Evolutionary conservation across 129 eudicot species (phyloP).

Genomic region (Chrysanthemum lavandulifolium): DNA sequence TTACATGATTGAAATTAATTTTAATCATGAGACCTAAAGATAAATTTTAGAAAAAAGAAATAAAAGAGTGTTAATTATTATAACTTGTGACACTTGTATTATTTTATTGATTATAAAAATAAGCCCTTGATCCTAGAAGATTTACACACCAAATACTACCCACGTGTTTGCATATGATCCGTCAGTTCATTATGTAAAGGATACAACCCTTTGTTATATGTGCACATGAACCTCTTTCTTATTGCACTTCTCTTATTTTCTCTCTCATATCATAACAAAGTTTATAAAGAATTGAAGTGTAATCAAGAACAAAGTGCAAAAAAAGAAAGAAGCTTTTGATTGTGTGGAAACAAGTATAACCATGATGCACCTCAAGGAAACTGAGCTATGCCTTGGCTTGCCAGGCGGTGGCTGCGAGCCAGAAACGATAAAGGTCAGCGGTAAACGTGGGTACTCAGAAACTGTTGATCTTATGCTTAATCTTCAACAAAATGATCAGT

Average conservation of each 20-base stretch:
- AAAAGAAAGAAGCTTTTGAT: not conserved
- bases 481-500: constrained; percentile 51
- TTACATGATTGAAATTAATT: constrained; percentile 6
- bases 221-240: constrained; percentile 49
- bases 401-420: constrained; percentile 46
- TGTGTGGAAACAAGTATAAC: constrained; percentile 15
- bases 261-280: constrained; percentile 22
- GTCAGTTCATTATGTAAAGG: constrained; percentile 41
- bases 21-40: constrained; percentile 27
- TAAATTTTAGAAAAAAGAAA: constrained; percentile 18
- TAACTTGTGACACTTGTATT: constrained; percentile 30
- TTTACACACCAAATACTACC: constrained; percentile 48
- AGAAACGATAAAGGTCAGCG: constrained; percentile 49
- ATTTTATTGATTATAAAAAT: constrained; percentile 33
- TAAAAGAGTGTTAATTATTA: not conserved
- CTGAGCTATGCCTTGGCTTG: constrained; percentile 78
- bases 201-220: constrained; percentile 59
- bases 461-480: constrained; percentile 91
- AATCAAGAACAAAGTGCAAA: constrained; percentile 17
- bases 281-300: constrained; percentile 1
- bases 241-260: constrained; percentile 36
- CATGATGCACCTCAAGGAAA: constrained; percentile 56
- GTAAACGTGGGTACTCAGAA: constrained; percentile 85
- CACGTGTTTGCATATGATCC: constrained; percentile 59
- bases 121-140: constrained; percentile 73